Conservation (phyloP, 2,329 filamentous ascomycete genomes). For the Dichotomopilus funicola region DNA sequence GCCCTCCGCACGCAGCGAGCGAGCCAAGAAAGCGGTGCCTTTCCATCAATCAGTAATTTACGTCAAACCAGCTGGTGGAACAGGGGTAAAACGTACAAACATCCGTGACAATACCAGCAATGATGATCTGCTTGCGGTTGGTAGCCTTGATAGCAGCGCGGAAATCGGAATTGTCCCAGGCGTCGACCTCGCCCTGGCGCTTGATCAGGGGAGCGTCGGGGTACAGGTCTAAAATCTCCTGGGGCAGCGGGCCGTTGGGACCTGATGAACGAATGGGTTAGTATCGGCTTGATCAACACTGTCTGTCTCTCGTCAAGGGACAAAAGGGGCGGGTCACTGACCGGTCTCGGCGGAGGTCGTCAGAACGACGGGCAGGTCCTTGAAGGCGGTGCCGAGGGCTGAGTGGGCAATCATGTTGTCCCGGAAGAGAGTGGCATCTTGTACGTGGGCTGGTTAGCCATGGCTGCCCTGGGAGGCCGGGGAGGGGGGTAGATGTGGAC, state of each 20-base stretch:
- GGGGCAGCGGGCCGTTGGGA: conserved; percentile 64
- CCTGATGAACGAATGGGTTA: conserved; percentile 32
- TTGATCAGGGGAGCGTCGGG: conserved; percentile 59
- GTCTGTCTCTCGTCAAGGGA: background rate
- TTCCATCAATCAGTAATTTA: background rate
- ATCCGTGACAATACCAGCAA: conserved; percentile 68
- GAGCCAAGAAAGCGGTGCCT: conserved; percentile 62
- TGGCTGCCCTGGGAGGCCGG: background rate
- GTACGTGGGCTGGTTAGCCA: background rate
- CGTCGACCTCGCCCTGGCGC: conserved; percentile 66
- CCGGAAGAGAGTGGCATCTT: conserved; percentile 54
- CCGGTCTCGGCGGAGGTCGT: conserved; percentile 60
- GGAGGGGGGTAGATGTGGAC: background rate
- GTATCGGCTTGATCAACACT: background rate
- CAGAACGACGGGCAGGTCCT: conserved; percentile 58
- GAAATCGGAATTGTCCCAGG: conserved; percentile 70
- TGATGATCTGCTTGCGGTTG: conserved; percentile 61
- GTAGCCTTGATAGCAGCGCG: conserved; percentile 57
- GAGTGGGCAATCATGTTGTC: conserved; percentile 64
- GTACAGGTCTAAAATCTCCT: conserved; percentile 62
- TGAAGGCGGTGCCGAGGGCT: conserved; percentile 57
- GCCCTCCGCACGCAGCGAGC: conserved; percentile 63
- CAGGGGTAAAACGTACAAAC: conserved; percentile 45
- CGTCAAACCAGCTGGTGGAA: background rate
- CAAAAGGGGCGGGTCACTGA: conserved; percentile 14